Percentiles rank a stretch among this genome's conserved stretches.
These are phyloP conservation scores for Scutellaria minor DNA, from an alignment of 257 asterid genomes.

Conservation along the genomic window DNA sequence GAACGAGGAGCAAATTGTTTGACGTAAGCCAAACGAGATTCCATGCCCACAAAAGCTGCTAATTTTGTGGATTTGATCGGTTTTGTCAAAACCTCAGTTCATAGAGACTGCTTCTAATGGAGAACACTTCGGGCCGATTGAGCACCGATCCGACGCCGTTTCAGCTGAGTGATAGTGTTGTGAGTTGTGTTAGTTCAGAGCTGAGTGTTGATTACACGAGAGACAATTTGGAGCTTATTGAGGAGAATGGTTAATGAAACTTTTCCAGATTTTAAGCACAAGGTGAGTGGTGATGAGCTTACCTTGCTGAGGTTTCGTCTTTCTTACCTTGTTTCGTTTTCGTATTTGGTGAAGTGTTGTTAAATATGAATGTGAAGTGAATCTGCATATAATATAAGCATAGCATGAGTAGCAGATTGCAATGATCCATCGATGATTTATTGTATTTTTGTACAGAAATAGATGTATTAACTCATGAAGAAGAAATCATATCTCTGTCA, in stretches of 20 bases:
- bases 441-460: not conserved
- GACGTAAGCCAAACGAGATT: slow-evolving; percentile 73
- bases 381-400: too few species aligned
- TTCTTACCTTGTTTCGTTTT: slow-evolving; percentile 28
- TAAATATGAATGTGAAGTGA: not conserved
- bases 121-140: slow-evolving; percentile 58
- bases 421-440: too few species aligned
- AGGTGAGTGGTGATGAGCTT: slow-evolving; percentile 36
- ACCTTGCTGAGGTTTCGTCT: not conserved
- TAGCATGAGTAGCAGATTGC: too few species aligned
- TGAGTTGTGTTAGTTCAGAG: slow-evolving; percentile 18
- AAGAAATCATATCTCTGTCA: slow-evolving; percentile 27
- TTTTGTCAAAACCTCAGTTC: slow-evolving; percentile 51
- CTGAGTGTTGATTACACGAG: too few species aligned
- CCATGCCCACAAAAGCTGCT: slow-evolving; percentile 72
- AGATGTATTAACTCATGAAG: not conserved
- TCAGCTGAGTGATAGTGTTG: slow-evolving; percentile 40
- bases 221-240: too few species aligned
- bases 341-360: not conserved
- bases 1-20: slow-evolving; percentile 34
- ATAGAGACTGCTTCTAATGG: slow-evolving; percentile 51
- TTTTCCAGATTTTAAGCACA: slow-evolving; percentile 74
- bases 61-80: slow-evolving; percentile 76
- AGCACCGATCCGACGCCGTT: slow-evolving; percentile 51
- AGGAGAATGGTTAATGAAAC: too few species aligned